Evolutionary conservation across 176 grass and related monocot species (phyloP).

Genomic region (Typha latifolia): DNA sequence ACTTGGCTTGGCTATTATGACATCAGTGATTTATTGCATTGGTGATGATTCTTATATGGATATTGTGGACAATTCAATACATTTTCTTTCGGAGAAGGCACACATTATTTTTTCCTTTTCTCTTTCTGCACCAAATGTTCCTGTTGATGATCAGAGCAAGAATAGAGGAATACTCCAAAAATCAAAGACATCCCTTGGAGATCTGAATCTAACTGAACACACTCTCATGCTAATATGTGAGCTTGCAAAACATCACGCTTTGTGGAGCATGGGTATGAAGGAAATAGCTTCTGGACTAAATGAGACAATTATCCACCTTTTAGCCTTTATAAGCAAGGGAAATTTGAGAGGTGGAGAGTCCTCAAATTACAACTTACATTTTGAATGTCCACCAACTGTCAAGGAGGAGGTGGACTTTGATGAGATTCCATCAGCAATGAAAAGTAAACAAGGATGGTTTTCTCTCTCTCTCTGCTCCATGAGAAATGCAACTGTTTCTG

Average conservation of each 20-base stretch:
- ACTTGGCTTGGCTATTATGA: conserved; percentile 56
- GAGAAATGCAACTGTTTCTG: conserved; percentile 23
- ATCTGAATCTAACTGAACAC: conserved; percentile 60
- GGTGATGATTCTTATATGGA: conserved; percentile 50
- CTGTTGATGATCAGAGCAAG: conserved; percentile 38
- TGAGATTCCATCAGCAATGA: conserved; percentile 41
- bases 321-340: conserved; percentile 87
- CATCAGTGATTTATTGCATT: conserved; percentile 55
- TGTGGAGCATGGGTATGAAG: conserved; percentile 33
- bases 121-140: conserved; percentile 57
- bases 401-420: conserved; percentile 62
- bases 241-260: conserved; percentile 53
- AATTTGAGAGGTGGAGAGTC: conserved; percentile 28
- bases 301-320: conserved; percentile 70
- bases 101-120: conserved; percentile 58
- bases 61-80: conserved; percentile 38
- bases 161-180: conserved; percentile 42
- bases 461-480: conserved; percentile 20
- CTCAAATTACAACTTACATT: conserved; percentile 20
- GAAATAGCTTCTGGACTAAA: conserved; percentile 68
- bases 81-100: conserved; percentile 61
- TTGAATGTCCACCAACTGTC: conserved; percentile 43
- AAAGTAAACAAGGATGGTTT: conserved; percentile 75
- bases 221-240: conserved; percentile 65
- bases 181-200: conserved; percentile 50